Base-by-base conservation (phyloP, 2,329 filamentous ascomycete species). In the Dactylella cylindrospora region DNA sequence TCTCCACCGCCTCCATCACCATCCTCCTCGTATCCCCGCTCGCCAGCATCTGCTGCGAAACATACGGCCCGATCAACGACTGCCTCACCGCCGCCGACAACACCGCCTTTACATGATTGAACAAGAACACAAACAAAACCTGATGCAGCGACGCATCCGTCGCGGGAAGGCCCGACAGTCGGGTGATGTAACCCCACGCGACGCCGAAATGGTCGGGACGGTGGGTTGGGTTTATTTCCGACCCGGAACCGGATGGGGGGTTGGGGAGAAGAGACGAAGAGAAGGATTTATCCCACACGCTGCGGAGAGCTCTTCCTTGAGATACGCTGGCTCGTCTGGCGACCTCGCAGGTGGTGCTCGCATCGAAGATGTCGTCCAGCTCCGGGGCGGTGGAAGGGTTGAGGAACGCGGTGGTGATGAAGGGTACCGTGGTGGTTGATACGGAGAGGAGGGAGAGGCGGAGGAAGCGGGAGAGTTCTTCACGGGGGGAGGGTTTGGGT, bases 21-120 rank as follows among this genome's bases (percentile, higher is more conserved):
- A 81, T 74, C 2, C 70, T 70, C 72, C 82, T 81, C 52, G 88
- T 76, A 60, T 77, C 75, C 15, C 69, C 71, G 31, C 82, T 79
- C 1, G 86, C 87, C 41, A 93, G 76, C 22, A 90, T 75, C 65
- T 79, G 81, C 71, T 93, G 88, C 53, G 84, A 85, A 71, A 89
- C 85, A 71, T 89, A 93, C 5, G 88, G 88, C 0, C 88, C 88
- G 73, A 91, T 83, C 66, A 90, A 80, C 68, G 84, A 85, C 17
- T 87, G 85, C 50, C 88, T 76, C 65, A 93, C 86, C 0, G 84
- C 88, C 1, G 88, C 88, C 33, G 84, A 88, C 41, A 89, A 77
- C 47, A 91, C 74, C 0, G 86, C 86, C 72, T 88, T 87, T 54
- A 84, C 83, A 72, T 91, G 88, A 61, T 83, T 81, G 66, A 91